These are phyloP conservation scores for Chenopodium formosanum DNA, from an alignment of 148 eudicot species.

Conservation along the genomic window DNA sequence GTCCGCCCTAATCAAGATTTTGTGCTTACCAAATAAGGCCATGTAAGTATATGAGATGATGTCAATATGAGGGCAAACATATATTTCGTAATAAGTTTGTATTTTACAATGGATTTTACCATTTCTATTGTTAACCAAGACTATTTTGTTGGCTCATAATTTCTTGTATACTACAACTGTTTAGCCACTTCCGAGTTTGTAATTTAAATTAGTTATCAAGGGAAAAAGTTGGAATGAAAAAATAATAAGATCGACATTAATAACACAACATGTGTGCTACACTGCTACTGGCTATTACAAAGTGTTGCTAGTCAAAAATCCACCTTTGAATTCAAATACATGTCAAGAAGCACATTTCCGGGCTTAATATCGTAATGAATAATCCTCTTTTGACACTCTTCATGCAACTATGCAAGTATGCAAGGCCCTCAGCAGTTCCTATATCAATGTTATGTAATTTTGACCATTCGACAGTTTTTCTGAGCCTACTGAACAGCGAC, in stretches of 20 bases:
- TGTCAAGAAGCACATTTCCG: conserved; percentile 28
- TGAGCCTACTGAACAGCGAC: conserved; percentile 6
- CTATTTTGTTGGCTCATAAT: no score
- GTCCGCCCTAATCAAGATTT: no score
- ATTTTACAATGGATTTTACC: no score
- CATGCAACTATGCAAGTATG: conserved; percentile 19
- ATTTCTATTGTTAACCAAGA: no score
- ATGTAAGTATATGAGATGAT: no score
- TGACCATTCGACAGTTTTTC: conserved; percentile 6
- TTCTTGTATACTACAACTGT: no score
- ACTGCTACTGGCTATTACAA: conserved; percentile 4
- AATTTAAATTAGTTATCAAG: no score
- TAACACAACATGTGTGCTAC: conserved; percentile 24
- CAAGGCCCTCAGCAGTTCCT: conserved; percentile 29
- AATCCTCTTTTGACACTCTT: conserved; percentile 29
- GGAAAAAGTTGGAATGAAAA: no score
- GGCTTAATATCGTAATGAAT: conserved; percentile 36
- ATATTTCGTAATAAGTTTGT: no score
- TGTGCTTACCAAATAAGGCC: no score
- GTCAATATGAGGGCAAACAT: no score
- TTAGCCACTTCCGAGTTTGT: no score
- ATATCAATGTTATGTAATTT: conserved; percentile 26
- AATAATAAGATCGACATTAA: neutral
- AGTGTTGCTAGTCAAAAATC: conserved; percentile 29
- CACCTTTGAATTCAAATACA: conserved; percentile 24